A percentile compares a stretch with the other conserved stretches of the same genome.
These are phyloP conservation scores for Croton laevigatus DNA, from an alignment of 441 rosid species.

Conservation along the genomic window DNA sequence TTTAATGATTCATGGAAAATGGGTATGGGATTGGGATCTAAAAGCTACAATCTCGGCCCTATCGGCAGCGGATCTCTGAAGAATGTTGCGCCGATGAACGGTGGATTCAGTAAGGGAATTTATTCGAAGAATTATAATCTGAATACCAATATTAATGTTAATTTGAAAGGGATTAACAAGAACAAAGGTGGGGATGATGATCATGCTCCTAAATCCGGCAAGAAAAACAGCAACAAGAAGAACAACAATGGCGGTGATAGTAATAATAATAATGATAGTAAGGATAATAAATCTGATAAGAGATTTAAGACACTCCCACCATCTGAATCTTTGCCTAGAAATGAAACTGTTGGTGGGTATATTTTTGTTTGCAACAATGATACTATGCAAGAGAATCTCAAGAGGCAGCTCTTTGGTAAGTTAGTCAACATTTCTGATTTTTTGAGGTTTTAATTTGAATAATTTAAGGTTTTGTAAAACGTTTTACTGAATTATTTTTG, in stretches of 20 bases:
- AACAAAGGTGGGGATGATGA: constrained; percentile 46
- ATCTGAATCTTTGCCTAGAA: constrained; percentile 78
- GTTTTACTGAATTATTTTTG: background rate
- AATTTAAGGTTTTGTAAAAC: background rate
- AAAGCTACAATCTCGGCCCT: constrained; percentile 30
- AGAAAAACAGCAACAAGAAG: constrained; percentile 56
- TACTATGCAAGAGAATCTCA: constrained; percentile 96
- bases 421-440: background rate
- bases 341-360: constrained; percentile 92
- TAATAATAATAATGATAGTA: constrained; percentile 29
- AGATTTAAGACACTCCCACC: constrained; percentile 98
- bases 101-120: constrained; percentile 81
- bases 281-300: constrained; percentile 59
- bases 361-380: constrained; percentile 98
- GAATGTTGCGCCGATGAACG: constrained; percentile 46
- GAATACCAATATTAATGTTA: constrained; percentile 36
- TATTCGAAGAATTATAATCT: constrained; percentile 37
- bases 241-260: constrained; percentile 31
- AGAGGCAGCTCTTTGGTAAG: constrained; percentile 85
- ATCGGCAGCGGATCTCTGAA: constrained; percentile 31
- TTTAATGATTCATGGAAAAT: constrained; percentile 48
- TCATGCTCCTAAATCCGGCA: constrained; percentile 43
- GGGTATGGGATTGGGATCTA: constrained; percentile 40
- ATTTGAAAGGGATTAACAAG: constrained; percentile 44
- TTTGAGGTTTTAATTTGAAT: too few relatives aligned